phyloP scores from a whole-genome alignment of 2,329 filamentous ascomycete genomes.

The Fusarium sp. region DNA sequence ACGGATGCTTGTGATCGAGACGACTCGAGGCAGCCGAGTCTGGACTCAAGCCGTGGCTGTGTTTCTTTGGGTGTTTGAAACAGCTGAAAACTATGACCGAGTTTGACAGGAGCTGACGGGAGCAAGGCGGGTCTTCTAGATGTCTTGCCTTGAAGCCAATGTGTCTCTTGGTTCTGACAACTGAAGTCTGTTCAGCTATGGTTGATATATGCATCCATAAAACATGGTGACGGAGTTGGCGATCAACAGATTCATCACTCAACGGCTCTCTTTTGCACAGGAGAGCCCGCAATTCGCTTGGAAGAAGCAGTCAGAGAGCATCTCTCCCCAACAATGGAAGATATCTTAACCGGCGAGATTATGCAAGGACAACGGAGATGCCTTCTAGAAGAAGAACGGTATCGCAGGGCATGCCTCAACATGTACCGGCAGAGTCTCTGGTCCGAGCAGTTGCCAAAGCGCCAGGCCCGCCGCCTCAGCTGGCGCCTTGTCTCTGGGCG shows the following conservation, averaged over 20 bases:
- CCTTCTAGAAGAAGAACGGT: constrained; percentile 29
- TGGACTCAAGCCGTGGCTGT: constrained; percentile 33
- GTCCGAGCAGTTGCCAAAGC: constrained; percentile 2
- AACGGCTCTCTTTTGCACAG: constrained; percentile 5
- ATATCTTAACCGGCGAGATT: constrained; percentile 13
- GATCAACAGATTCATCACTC: constrained; percentile 9
- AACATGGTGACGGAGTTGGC: constrained; percentile 16
- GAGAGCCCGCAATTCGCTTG: constrained; percentile 15
- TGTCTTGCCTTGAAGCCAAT: constrained; percentile 5
- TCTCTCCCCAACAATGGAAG: constrained; percentile 9
- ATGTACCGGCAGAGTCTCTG: constrained; percentile 22
- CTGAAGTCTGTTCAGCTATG: neutral
- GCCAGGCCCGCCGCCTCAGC: neutral
- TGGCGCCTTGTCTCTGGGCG: constrained; percentile 9
- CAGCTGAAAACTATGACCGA: neutral
- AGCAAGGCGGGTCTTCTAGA: neutral
- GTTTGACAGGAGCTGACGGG: neutral
- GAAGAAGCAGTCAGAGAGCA: constrained; percentile 2
- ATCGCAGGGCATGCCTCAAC: constrained; percentile 11
- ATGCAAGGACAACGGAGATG: constrained; percentile 26
- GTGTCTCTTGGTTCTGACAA: constrained; percentile 16
- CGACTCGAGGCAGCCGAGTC: constrained; percentile 15
- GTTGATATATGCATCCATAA: constrained; percentile 28
- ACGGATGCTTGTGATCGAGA: constrained; percentile 11
- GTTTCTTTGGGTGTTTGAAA: neutral